Conservation (phyloP, 164 flowering plant genomes). For the Aristolochia fimbriata region DNA sequence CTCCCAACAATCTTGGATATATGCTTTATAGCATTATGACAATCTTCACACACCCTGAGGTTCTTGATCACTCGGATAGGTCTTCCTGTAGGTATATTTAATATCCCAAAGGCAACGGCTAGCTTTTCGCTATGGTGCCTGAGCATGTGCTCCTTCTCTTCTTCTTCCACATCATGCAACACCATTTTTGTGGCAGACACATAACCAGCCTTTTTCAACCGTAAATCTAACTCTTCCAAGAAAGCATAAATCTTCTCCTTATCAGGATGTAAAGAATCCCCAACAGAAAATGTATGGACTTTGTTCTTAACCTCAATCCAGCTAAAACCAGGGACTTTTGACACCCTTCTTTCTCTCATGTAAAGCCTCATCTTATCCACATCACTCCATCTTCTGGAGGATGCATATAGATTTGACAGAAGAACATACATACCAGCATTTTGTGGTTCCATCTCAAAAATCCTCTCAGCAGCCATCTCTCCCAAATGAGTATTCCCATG, state of each 20-base stretch:
- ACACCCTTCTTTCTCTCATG: constrained; percentile 76
- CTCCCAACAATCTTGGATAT: constrained; percentile 62
- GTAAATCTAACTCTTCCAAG: constrained; percentile 57
- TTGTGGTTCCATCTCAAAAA: constrained; percentile 79
- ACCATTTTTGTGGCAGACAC: constrained; percentile 59
- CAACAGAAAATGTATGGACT: constrained; percentile 65
- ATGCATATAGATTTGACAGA: constrained; percentile 82
- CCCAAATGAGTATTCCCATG: constrained; percentile 76
- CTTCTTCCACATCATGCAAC: constrained; percentile 88
- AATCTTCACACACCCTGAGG: constrained; percentile 77
- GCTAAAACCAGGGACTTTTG: constrained; percentile 71
- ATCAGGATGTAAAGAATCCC: constrained; percentile 65
- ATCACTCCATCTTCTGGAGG: constrained; percentile 78
- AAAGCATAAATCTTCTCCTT: constrained; percentile 54
- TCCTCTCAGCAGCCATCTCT: constrained; percentile 71
- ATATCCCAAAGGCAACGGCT: constrained; percentile 83
- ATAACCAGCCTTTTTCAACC: constrained; percentile 59
- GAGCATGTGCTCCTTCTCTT: constrained; percentile 87
- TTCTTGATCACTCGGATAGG: constrained; percentile 92
- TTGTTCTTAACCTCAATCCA: constrained; percentile 80
- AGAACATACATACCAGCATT: constrained; percentile 92
- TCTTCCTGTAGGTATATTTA: constrained; percentile 57
- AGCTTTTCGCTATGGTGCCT: constrained; percentile 81
- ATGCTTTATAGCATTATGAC: constrained; percentile 74
- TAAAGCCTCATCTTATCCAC: constrained; percentile 53